Evolutionary conservation across 148 eudicot genomes (phyloP).

Genomic region (Mesembryanthemum crystallinum): DNA sequence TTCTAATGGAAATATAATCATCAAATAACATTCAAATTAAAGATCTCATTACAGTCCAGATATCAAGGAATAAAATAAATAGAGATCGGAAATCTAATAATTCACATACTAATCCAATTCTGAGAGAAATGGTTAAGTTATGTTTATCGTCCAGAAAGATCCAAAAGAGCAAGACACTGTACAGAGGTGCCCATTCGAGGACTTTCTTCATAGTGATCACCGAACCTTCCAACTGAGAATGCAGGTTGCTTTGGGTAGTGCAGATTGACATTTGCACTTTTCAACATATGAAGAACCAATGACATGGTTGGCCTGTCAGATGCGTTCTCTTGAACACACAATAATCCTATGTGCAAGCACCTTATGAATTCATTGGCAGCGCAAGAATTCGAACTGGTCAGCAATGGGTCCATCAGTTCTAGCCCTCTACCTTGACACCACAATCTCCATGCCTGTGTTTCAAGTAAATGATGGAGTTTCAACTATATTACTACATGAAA

Average conservation of each 20-base stretch:
- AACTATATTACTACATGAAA: background rate
- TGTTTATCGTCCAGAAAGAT: background rate
- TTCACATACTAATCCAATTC: background rate
- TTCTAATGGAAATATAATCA: too few species aligned
- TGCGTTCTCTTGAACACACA: slow-evolving; percentile 45
- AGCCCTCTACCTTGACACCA: slow-evolving; percentile 31
- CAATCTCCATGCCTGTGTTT: slow-evolving; percentile 35
- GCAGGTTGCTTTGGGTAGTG: slow-evolving; percentile 32
- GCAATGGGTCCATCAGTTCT: slow-evolving; percentile 33
- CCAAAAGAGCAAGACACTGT: slow-evolving; percentile 13
- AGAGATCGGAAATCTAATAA: too few species aligned
- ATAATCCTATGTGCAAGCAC: slow-evolving; percentile 37
- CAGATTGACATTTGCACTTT: slow-evolving; percentile 23
- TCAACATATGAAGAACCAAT: slow-evolving; percentile 34
- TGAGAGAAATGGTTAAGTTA: background rate
- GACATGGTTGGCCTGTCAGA: slow-evolving; percentile 37
- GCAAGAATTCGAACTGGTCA: slow-evolving; percentile 4
- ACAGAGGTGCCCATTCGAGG: slow-evolving; percentile 7
- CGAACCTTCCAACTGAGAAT: slow-evolving; percentile 20
- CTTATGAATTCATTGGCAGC: slow-evolving; percentile 24
- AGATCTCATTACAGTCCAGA: too few species aligned
- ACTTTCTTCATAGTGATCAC: slow-evolving; percentile 23
- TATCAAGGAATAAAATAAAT: too few species aligned
- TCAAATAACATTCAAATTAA: too few species aligned
- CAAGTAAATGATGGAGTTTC: background rate